These are phyloP conservation scores for Cicer pinnatifidum DNA, from an alignment of 306 rosid species.

Conservation along the genomic window DNA sequence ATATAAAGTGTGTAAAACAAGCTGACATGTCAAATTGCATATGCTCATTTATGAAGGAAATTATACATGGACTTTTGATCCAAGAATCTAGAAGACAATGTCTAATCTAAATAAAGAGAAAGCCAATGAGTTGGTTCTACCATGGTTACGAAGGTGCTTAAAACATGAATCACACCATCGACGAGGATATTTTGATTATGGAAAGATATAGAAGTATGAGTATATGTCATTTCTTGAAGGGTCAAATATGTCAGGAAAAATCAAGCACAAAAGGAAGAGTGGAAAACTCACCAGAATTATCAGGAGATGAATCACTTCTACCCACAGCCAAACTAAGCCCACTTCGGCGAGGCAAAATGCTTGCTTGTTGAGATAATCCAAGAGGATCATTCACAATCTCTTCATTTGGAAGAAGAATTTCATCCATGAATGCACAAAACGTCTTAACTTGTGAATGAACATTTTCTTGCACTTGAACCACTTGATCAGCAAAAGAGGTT, in stretches of 20 bases:
- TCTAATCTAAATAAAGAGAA: neutral
- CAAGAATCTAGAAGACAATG: conserved; percentile 28
- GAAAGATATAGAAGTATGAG: conserved; percentile 25
- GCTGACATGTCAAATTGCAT: conserved; percentile 6
- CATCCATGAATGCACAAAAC: conserved; percentile 72
- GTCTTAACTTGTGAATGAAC: conserved; percentile 66
- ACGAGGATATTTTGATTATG: neutral
- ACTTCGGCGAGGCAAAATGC: conserved; percentile 56
- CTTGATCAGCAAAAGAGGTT: conserved; percentile 75
- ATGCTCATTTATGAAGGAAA: conserved; percentile 21
- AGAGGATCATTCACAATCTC: conserved; percentile 49
- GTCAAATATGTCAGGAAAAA: conserved; percentile 16
- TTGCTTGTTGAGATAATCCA: conserved; percentile 49
- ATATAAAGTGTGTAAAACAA: conserved; percentile 2
- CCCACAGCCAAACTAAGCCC: conserved; percentile 90
- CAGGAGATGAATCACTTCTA: conserved; percentile 44
- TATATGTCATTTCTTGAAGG: neutral
- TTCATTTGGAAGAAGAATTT: conserved; percentile 65
- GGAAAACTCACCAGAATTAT: conserved; percentile 56
- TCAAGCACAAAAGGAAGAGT: conserved; percentile 11
- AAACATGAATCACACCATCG: conserved; percentile 7
- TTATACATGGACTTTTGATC: conserved; percentile 19
- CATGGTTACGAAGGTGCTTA: neutral
- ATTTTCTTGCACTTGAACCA: conserved; percentile 82
- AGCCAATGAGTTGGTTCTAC: neutral